A percentile compares a stretch with the other conserved stretches of the same genome.
Conservation (phyloP, 1,284 basidiomycete genomes). For the Trametes sp. region DNA sequence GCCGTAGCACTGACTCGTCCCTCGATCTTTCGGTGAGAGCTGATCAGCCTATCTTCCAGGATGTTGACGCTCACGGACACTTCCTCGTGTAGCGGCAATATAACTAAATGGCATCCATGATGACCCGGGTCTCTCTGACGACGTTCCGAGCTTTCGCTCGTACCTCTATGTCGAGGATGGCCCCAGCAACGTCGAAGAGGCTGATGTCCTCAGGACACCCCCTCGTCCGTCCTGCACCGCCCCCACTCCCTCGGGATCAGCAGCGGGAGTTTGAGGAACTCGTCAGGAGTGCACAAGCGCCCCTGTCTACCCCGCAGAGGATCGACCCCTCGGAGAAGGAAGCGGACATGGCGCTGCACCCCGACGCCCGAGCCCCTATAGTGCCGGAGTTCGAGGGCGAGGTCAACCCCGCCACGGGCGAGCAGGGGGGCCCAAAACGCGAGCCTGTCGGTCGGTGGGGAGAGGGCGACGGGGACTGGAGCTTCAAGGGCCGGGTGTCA, state of each 20-base stretch:
- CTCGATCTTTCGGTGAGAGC: not conserved
- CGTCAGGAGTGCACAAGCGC: constrained; percentile 62
- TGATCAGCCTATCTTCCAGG: not conserved
- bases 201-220: constrained; percentile 43
- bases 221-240: constrained; percentile 67
- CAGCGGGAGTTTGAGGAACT: constrained; percentile 83
- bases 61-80: not conserved
- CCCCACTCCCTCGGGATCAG: constrained; percentile 70
- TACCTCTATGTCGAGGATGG: not conserved
- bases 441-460: constrained; percentile 75
- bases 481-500: constrained; percentile 82
- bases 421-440: constrained; percentile 77
- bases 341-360: constrained; percentile 60
- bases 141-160: not conserved
- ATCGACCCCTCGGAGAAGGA: constrained; percentile 41
- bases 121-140: constrained; percentile 13
- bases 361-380: constrained; percentile 68
- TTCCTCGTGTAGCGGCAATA: not conserved
- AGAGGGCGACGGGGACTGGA: constrained; percentile 77
- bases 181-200: constrained; percentile 15
- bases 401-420: constrained; percentile 76
- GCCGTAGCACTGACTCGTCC: not conserved
- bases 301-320: constrained; percentile 42
- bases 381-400: constrained; percentile 76
- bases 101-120: not conserved